Evolutionary conservation across 208 protist genomes (phyloP), one percentile per base, ranked within the genome.

Genomic region (Zelonia costaricensis): DNA sequence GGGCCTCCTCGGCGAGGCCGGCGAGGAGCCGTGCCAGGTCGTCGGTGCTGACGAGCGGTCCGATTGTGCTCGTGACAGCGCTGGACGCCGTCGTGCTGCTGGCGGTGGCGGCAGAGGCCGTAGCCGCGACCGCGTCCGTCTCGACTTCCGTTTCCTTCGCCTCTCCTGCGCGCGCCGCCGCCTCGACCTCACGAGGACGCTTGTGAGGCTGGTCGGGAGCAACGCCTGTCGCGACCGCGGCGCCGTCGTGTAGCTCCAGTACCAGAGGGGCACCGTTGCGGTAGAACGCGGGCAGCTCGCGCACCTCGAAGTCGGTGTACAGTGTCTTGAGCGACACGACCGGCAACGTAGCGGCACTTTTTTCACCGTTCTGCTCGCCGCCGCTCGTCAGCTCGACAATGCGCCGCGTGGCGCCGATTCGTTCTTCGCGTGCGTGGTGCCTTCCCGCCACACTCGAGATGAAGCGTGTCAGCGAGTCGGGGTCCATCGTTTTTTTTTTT

Each of bases 291-390:
- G 79, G 84, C 27, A 89, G 33, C 60, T 96, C 91, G 12, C 91
- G 82, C 36, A 96, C 91, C 33, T 93, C 80, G 67, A 96, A 96
- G 55, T 96, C 91, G 0, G 88, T 89, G 71, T 85, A 92, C 15
- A 93, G 68, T 42, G 83, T 90, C 42, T 96, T 96, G 5, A 94
- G 52, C 0, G 78, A 88, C 12, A 83, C 87, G 20, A 81, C 47
- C 0, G 71, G 76, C 5, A n/a, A n/a, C n/a, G n/a, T n/a, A n/a
- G n/a, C n/a, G n/a, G n/a, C n/a, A n/a, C n/a, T n/a, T n/a, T n/a
- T n/a, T n/a, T 52, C 20, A 61, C 56, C 51, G 42, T 23, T 52
- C 46, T 62, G 13, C 33, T 42, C 47, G 25, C 12, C 56, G 18
- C 67, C 55, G 6, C 63, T 46, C n/a, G n/a, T n/a, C 2, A 78